Base-by-base conservation (phyloP, 805 yeast genomes). In the Yarrowia yakushimensis region DNA sequence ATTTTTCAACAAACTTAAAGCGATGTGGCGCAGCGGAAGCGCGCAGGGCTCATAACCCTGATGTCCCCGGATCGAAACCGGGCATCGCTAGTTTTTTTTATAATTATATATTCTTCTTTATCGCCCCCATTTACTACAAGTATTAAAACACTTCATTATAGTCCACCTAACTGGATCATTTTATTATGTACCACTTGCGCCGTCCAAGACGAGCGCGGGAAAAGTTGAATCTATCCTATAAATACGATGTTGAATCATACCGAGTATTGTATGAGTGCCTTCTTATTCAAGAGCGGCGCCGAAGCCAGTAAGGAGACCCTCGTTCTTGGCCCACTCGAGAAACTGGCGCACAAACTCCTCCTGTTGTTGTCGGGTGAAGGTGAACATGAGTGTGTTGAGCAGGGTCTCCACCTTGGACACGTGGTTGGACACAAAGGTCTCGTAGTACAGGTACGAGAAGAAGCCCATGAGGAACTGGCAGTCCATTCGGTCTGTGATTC, bases 391-490 rank as follows among this genome's bases (percentile, higher is more conserved):
- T 45, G 86, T 77, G 68, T 93, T 96, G 64, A 93, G 75, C 25
- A 94, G 76, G 13, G 86, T 80, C 34, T 90, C 93, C 62, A 90
- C 85, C 62, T 86, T 86, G 33, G 70, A 65, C 34, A 69, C 75
- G 34, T 77, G 79, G n/a, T 68, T 86, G 36, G 93, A 85, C 67
- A 94, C 82, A 73, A 94, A 94, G 2, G 97, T 90, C 74, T 93
- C 97, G 75, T 86, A 92, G 77, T 94, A 94, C 67, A 94, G 79
- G 72, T 91, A 92, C 33, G 94, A 82, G 72, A 94, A 94, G 39
- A 96, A 89, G 12, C 99, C 99, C 98, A 94, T 94, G 69, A 94
- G 79, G 72, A 93, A 94, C 77, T 94, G 98, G 76, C 99, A 94
- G 76, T 94, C 99, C 79, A 94, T 86, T 77, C 99, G 83, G 73